These are phyloP conservation scores for Candida tropicalis DNA, from an alignment of 1,139 yeast species.

Conservation along the genomic window DNA sequence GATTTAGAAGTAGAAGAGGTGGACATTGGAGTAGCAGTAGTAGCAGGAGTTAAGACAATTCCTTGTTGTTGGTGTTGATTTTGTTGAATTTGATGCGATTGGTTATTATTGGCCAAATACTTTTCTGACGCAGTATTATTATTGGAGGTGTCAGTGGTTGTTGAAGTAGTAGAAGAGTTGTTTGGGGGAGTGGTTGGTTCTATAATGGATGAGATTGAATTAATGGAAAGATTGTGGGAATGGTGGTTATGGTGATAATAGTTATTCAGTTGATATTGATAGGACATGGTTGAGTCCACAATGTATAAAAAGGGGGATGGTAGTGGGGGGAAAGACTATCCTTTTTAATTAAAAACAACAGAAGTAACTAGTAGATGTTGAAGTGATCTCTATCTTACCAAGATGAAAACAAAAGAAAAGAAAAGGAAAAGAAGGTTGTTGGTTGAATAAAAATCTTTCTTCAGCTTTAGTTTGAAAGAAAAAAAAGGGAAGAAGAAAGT, in stretches of 20 bases:
- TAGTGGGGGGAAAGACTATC: too few species aligned
- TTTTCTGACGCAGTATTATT: not conserved
- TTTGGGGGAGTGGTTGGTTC: slow-evolving; percentile 48
- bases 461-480: too few species aligned
- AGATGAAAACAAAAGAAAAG: not conserved
- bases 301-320: too few species aligned
- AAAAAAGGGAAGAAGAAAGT: too few species aligned
- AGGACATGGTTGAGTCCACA: slow-evolving; percentile 5
- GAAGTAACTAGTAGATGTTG: too few species aligned
- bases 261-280: slow-evolving; percentile 7
- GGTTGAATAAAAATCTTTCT: not conserved
- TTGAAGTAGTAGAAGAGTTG: slow-evolving; percentile 8
- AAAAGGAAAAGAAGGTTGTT: not conserved
- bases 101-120: not conserved
- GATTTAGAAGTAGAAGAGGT: slow-evolving; percentile 12
- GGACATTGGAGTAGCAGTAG: slow-evolving; percentile 13
- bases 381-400: not conserved
- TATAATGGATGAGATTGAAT: slow-evolving; percentile 37
- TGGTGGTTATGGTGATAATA: slow-evolving; percentile 19
- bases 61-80: slow-evolving; percentile 9
- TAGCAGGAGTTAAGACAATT: slow-evolving; percentile 12
- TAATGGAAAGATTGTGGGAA: slow-evolving; percentile 39
- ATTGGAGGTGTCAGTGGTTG: too few species aligned
- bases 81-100: slow-evolving; percentile 5
- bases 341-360: too few species aligned